phyloP scores from a whole-genome alignment of 106 monocot genomes.

The Phalaenopsis aphrodite region DNA sequence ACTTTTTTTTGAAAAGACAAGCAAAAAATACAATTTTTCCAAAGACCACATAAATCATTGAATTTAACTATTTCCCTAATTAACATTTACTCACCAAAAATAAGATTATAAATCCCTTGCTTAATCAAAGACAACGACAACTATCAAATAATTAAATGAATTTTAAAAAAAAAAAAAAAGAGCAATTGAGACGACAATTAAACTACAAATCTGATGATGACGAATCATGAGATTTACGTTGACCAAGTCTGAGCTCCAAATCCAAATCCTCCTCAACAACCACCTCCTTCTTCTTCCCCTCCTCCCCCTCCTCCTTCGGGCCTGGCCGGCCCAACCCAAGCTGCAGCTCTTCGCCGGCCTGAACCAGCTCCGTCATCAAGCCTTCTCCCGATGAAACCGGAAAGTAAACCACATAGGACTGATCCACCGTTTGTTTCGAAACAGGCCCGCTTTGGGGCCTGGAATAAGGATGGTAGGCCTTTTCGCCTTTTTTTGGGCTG shows the following conservation, averaged over 20 bases:
- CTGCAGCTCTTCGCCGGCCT: background rate
- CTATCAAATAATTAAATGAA: background rate
- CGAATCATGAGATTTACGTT: background rate
- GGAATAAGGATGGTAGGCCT: background rate
- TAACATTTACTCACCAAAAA: too few species aligned
- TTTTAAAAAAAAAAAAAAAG: background rate
- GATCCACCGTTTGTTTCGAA: background rate
- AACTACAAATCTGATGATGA: background rate
- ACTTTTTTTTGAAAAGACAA: too few species aligned
- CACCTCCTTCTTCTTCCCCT: background rate
- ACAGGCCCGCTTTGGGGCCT: background rate
- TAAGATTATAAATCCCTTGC: too few species aligned
- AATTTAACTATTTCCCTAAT: too few species aligned
- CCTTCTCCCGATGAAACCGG: background rate
- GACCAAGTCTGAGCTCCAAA: slow-evolving; percentile 26
- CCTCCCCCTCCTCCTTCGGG: background rate
- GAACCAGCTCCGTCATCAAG: background rate
- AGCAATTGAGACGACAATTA: background rate
- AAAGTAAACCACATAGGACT: background rate
- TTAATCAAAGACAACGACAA: too few species aligned
- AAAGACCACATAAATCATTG: too few species aligned
- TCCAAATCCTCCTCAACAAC: slow-evolving; percentile 12
- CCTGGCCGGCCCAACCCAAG: background rate
- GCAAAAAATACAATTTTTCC: too few species aligned
- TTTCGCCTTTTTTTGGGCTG: background rate